These are phyloP conservation scores for Auricularia sp. DNA, from an alignment of 768 basidiomycete genomes.

Conservation along the genomic window DNA sequence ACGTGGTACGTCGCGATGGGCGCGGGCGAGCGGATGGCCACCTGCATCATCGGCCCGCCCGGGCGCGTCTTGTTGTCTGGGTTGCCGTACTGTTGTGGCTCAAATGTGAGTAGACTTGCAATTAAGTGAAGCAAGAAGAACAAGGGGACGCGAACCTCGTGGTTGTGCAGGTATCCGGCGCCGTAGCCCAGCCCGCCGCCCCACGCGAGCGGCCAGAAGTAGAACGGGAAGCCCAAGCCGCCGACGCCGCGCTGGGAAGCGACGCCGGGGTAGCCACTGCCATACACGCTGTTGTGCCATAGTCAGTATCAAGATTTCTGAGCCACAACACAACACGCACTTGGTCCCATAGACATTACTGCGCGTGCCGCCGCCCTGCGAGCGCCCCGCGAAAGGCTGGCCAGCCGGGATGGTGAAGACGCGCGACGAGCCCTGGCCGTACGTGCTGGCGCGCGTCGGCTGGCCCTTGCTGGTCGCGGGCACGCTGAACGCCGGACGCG, in stretches of 20 bases:
- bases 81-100: constrained; percentile 33
- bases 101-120: not conserved
- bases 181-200: constrained; percentile 19
- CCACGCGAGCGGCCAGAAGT: constrained; percentile 58
- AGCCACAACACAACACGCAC: constrained; percentile 22
- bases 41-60: constrained; percentile 34
- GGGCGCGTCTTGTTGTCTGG: constrained; percentile 37
- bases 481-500: not conserved
- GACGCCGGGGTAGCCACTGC: constrained; percentile 42
- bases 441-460: constrained; percentile 10
- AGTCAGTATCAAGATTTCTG: not conserved
- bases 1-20: constrained; percentile 35
- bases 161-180: constrained; percentile 25
- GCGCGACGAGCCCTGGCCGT: constrained; percentile 25
- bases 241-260: constrained; percentile 32
- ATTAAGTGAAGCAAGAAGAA: no score
- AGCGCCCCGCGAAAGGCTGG: constrained; percentile 29
- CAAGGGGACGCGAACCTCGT: constrained; percentile 30
- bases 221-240: constrained; percentile 49
- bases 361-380: constrained; percentile 44
- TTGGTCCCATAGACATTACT: constrained; percentile 33
- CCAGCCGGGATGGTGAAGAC: constrained; percentile 32
- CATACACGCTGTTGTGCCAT: constrained; percentile 35
- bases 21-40: constrained; percentile 31
- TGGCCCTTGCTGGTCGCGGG: not conserved